phyloP scores from a whole-genome alignment of 768 basidiomycete genomes.

The Kwoniella shandongensis region DNA sequence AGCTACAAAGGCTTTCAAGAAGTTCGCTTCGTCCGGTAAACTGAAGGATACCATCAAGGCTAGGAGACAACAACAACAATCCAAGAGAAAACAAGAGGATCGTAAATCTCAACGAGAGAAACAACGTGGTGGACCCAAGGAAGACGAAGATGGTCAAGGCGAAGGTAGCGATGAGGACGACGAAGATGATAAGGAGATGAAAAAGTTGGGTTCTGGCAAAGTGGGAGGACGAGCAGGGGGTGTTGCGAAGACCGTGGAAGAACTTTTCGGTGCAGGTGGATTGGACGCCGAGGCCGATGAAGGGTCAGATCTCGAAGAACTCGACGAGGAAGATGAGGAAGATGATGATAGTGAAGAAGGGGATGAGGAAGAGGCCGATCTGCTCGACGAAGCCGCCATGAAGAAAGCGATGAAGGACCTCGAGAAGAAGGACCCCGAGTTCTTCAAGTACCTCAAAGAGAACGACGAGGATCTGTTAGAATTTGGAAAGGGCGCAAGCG shows the following conservation, averaged over 20 bases:
- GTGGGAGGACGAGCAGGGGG: constrained; percentile 39
- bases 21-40: constrained; percentile 83
- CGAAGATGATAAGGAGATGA: constrained; percentile 45
- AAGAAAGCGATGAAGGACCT: constrained; percentile 79
- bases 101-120: constrained; percentile 58
- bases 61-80: constrained; percentile 75
- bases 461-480: constrained; percentile 89
- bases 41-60: constrained; percentile 82
- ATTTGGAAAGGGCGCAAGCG: constrained; percentile 64
- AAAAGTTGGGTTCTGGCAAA: constrained; percentile 23
- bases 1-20: constrained; percentile 75
- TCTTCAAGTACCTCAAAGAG: constrained; percentile 95
- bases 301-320: constrained; percentile 30
- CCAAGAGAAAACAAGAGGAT: constrained; percentile 68
- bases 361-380: constrained; percentile 72
- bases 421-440: constrained; percentile 96
- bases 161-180: constrained; percentile 54
- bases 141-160: constrained; percentile 37
- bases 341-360: constrained; percentile 58
- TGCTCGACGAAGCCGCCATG: constrained; percentile 63
- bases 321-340: constrained; percentile 41
- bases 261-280: constrained; percentile 37
- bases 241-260: constrained; percentile 44
- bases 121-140: constrained; percentile 46
- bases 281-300: constrained; percentile 27